Conservation (phyloP, 164 flowering plant species). For the Dillenia turbinata region DNA sequence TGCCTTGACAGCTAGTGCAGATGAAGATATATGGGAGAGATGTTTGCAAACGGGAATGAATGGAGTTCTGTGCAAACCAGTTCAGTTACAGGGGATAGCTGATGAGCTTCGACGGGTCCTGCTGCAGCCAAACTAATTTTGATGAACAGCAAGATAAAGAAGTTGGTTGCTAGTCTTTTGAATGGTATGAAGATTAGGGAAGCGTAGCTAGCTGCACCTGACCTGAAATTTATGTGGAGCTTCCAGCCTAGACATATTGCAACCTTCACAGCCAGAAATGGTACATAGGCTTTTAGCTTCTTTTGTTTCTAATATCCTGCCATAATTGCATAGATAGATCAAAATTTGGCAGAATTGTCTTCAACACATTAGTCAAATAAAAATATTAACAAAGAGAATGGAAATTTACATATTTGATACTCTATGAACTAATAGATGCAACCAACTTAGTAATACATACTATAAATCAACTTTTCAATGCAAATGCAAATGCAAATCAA, state of each 20-base stretch:
- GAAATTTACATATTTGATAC: no score
- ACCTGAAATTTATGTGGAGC: not conserved
- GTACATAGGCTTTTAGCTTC: slow-evolving; percentile 13
- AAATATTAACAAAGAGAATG: no score
- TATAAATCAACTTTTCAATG: no score
- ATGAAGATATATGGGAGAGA: slow-evolving; percentile 55
- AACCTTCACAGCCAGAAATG: slow-evolving; percentile 13
- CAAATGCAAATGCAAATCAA: no score
- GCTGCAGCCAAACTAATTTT: slow-evolving; percentile 32
- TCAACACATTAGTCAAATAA: no score
- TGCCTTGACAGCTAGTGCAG: slow-evolving; percentile 63
- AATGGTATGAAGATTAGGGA: no score
- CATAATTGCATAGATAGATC: slow-evolving; percentile 5
- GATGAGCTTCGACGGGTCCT: slow-evolving; percentile 67
- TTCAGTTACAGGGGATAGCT: slow-evolving; percentile 51
- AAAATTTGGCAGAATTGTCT: no score
- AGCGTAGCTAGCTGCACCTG: no score
- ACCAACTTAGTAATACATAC: no score
- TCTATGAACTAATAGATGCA: no score
- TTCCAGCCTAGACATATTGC: slow-evolving; percentile 17
- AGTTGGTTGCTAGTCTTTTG: no score
- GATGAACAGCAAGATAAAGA: no score
- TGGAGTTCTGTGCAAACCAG: slow-evolving; percentile 74
- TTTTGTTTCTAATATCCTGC: not conserved
- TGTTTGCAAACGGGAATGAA: slow-evolving; percentile 75